phyloP scores from a whole-genome alignment of 768 basidiomycete species.

The Aureoboletus auriporus region DNA sequence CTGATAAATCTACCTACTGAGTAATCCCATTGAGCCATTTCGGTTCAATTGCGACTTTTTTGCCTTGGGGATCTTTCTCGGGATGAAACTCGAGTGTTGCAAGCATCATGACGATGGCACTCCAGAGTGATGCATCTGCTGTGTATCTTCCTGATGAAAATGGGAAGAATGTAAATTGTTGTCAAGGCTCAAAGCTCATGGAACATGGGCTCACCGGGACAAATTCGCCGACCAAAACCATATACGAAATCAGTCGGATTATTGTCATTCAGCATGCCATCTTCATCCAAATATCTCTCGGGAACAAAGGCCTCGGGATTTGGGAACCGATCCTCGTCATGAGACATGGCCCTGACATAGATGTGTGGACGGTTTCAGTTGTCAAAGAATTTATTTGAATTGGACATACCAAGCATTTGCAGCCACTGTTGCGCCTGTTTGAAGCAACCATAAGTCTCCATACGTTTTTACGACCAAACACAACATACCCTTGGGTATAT shows the following conservation, averaged over 20 bases:
- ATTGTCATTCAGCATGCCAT: too few species aligned
- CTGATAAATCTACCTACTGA: conserved; percentile 3
- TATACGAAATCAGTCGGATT: too few species aligned
- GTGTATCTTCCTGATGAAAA: neutral
- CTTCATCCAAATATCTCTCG: too few species aligned
- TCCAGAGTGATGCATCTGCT: conserved; percentile 5
- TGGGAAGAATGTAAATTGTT: neutral
- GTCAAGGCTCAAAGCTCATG: neutral
- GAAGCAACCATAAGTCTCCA: too few species aligned
- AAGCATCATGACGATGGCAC: conserved; percentile 9
- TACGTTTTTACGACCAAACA: neutral
- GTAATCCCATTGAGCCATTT: conserved; percentile 8
- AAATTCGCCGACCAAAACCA: conserved; percentile 11
- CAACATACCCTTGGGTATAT: conserved; percentile 26
- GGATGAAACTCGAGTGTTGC: conserved; percentile 6
- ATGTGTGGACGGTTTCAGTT: neutral
- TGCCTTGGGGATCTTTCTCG: neutral
- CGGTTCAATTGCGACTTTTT: neutral
- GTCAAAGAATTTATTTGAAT: neutral
- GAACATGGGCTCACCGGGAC: conserved; percentile 1
- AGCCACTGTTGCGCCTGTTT: conserved; percentile 11
- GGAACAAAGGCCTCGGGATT: too few species aligned
- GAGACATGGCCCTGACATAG: conserved; percentile 3
- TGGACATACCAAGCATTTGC: conserved; percentile 8
- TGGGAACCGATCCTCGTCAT: conserved; percentile 4